A percentile compares a stretch with the other conserved stretches of the same genome.
phyloP scores from a whole-genome alignment of 1,139 yeast genomes.

The Suhomyces anneliseae region DNA sequence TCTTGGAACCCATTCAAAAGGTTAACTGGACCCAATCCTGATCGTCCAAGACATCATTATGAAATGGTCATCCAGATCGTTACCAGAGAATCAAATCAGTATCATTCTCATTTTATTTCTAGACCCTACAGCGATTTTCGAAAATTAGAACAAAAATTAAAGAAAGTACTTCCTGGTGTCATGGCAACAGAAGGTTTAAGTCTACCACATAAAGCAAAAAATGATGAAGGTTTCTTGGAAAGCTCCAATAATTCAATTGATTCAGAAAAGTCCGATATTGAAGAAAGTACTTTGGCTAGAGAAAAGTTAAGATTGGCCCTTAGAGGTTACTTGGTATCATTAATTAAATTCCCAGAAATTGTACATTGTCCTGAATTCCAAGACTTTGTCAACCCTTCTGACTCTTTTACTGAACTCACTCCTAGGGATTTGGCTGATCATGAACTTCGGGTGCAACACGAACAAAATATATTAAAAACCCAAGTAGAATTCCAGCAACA shows the following conservation, averaged over 20 bases:
- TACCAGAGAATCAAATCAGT: constrained; percentile 14
- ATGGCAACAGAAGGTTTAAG: constrained; percentile 57
- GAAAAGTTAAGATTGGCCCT: constrained; percentile 77
- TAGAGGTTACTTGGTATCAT: constrained; percentile 63
- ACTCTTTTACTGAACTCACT: constrained; percentile 28
- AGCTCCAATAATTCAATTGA: constrained; percentile 4
- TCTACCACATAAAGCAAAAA: constrained; percentile 53
- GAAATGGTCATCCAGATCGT: constrained; percentile 46
- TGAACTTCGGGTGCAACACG: constrained; percentile 57
- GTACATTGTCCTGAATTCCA: constrained; percentile 51
- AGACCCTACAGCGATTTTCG: constrained; percentile 69
- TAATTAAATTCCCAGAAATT: constrained; percentile 56
- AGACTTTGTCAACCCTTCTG: constrained; percentile 48
- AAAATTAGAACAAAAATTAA: constrained; percentile 51
- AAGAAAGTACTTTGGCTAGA: constrained; percentile 21
- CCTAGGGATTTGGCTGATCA: constrained; percentile 54
- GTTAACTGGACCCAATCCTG: constrained; percentile 18
- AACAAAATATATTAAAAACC: constrained; percentile 57
- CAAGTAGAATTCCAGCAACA: constrained; percentile 74
- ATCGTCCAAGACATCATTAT: constrained; percentile 33
- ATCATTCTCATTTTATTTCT: constrained; percentile 46
- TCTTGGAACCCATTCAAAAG: constrained; percentile 28
- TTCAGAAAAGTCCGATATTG: constrained; percentile 2
- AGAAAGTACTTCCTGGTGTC: constrained; percentile 66
- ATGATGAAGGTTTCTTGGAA: constrained; percentile 27